Evolutionary conservation across 306 rosid species (phyloP).

Genomic region (Gleditsia sinensis): DNA sequence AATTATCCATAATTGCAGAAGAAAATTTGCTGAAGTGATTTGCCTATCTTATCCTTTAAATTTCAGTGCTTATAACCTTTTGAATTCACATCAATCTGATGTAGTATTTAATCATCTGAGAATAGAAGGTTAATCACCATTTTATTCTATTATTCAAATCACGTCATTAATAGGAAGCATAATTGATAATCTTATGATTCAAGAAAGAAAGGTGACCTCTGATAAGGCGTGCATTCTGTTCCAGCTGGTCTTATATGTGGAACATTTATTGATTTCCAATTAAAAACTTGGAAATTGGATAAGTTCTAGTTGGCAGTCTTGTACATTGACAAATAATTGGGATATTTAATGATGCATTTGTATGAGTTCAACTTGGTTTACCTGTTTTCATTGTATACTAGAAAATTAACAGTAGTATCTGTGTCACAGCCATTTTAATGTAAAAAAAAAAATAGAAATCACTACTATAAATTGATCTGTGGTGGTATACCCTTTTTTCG

Average conservation of each 20-base stretch:
- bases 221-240: conserved; percentile 20
- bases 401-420: background rate
- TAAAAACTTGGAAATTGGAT: background rate
- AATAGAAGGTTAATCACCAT: background rate
- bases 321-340: conserved; percentile 10
- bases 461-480: background rate
- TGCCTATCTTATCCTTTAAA: background rate
- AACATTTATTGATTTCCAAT: background rate
- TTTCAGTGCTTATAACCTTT: background rate
- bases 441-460: background rate
- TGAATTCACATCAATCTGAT: background rate
- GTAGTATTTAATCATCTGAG: background rate
- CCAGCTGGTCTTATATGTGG: background rate
- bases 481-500: background rate
- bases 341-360: conserved; percentile 1
- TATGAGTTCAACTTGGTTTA: conserved; percentile 24
- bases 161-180: background rate
- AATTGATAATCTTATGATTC: background rate
- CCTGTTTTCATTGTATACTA: conserved; percentile 12
- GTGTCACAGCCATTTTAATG: conserved; percentile 4
- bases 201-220: background rate
- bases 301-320: conserved; percentile 12
- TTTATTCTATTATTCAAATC: background rate
- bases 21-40: background rate
- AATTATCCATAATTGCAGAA: background rate